Evolutionary conservation across 176 grass and related monocot species (phyloP), one percentile per base, ranked within the genome.

Genomic region (Oryza coarctata): DNA sequence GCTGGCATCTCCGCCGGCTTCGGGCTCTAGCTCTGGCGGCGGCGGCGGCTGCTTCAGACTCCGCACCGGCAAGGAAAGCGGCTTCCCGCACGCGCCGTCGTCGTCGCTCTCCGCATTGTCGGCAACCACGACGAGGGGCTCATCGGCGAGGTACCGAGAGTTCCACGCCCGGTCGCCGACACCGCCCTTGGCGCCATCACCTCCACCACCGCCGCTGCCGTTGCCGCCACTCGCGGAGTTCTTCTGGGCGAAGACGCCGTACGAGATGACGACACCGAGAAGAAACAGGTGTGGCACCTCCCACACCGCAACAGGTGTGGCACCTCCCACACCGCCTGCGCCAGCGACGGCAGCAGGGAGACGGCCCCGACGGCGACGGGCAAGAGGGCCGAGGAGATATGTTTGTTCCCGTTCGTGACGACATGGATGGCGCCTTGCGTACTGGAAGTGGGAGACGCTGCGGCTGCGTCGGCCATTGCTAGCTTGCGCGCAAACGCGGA

Each of bases 271-370:
- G 66, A 92, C 78, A 80, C 92, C 89, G 35, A 94, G 89, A 66
- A 94, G 79, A 31, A 94, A 61, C 75, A 94, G 87, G 63, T 90
- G 89, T 29, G 90, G 90, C 57, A 92, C 63, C 72, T 94, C 92
- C 92, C 92, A 92, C 70, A 86, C 77, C 45, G 82, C 86, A 94
- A 61, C 75, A 94, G 87, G 63, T 90, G 89, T 29, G 90, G 90
- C 57, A 92, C 63, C 72, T 94, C 92, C 92, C 92, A 92, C 70
- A 86, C 77, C 45, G 82, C 86, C 57, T 91, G 93, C 1, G 87
- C 73, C 77, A 88, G 64, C 14, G 93, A 88, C 2, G 90, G 83
- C 78, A 90, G 49, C 31, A 95, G 77, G 23, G 93, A 68, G 47
- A 92, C 32, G 33, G 83, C 76, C 13, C 70, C 87, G 0, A 78